These are phyloP conservation scores for Pythium sp. DNA, from an alignment of 352 stramenopile species.

Conservation along the genomic window DNA sequence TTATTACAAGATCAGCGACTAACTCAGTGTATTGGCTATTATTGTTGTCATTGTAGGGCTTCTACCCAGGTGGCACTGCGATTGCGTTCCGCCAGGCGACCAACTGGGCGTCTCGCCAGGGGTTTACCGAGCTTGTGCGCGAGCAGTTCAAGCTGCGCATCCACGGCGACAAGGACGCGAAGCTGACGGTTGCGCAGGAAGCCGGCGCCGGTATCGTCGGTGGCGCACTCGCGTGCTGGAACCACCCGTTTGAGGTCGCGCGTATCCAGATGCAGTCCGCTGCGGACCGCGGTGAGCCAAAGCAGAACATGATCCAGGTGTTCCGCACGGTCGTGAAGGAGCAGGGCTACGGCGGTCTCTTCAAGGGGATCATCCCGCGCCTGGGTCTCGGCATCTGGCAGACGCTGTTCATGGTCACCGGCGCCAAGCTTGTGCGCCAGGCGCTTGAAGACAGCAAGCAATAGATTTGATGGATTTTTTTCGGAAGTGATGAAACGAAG, in stretches of 20 bases:
- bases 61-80: slow-evolving; percentile 88
- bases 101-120: slow-evolving; percentile 90
- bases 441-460: slow-evolving; percentile 63
- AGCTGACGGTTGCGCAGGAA: slow-evolving; percentile 87
- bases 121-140: slow-evolving; percentile 89
- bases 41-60: slow-evolving; percentile 38
- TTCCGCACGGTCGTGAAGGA: slow-evolving; percentile 86
- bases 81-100: slow-evolving; percentile 91
- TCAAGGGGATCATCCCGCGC: slow-evolving; percentile 90
- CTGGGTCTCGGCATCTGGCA: slow-evolving; percentile 88
- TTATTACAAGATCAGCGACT: not conserved
- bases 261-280: slow-evolving; percentile 92
- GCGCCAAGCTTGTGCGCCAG: slow-evolving; percentile 88
- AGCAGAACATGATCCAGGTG: slow-evolving; percentile 89
- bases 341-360: slow-evolving; percentile 78
- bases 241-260: slow-evolving; percentile 91
- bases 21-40: not conserved
- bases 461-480: slow-evolving; percentile 12
- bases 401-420: slow-evolving; percentile 92
- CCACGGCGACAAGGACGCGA: slow-evolving; percentile 80
- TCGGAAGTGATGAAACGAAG: not conserved
- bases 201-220: slow-evolving; percentile 83
- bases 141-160: slow-evolving; percentile 82
- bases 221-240: slow-evolving; percentile 87
- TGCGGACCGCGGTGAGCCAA: slow-evolving; percentile 83